Evolutionary conservation across 2,329 filamentous ascomycete genomes (phyloP), one percentile per base, ranked within the genome.

Genomic region (Penicillium frequentans): DNA sequence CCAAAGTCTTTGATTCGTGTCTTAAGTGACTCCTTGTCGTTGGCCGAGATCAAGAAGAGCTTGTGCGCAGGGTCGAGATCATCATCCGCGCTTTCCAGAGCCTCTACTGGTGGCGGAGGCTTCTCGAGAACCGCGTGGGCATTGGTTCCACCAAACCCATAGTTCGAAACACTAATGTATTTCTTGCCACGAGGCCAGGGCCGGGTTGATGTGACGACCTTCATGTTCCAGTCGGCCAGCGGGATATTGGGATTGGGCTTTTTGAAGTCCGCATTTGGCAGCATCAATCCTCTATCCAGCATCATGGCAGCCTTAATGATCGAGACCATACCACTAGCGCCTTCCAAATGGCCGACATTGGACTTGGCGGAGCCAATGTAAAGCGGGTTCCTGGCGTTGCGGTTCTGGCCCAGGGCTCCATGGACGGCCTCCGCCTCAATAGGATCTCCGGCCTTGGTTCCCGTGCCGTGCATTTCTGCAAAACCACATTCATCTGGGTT

Each of bases 371-470:
- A 63, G 33, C 67, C 68, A 49, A 72, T 62, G 21, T 66, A 66
- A 31, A 66, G 62, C 5, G 63, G 62, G 19, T 63, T 63, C 24
- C 57, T 59, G 0, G 53, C 21, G 10, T 54, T 62, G 1, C 64
- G 59, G 23, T 58, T 56, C 24, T 57, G 39, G 35, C 62, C 64
- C 7, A 66, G 50, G 5, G 62, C 62, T n/a, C 49, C 47, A 29
- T 66, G 59, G 4, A 66, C 59, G 1, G 64, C 64, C 10, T 31
- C 42, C 13, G 61, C 61, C 55, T 85, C 83, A 27, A 83, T 79
- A 0, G 83, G 82, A 54, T 86, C 83, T 7, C 84, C 84, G 2
- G 80, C 78, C 49, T 78, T 86, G 81, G 21, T 65, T 26, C 64
- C 64, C 11, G 64, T 66, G 1, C 64, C 64, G 37, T 66, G 64